phyloP scores from a whole-genome alignment of 345 rosid species.

The Erysimum cheiranthoides region DNA sequence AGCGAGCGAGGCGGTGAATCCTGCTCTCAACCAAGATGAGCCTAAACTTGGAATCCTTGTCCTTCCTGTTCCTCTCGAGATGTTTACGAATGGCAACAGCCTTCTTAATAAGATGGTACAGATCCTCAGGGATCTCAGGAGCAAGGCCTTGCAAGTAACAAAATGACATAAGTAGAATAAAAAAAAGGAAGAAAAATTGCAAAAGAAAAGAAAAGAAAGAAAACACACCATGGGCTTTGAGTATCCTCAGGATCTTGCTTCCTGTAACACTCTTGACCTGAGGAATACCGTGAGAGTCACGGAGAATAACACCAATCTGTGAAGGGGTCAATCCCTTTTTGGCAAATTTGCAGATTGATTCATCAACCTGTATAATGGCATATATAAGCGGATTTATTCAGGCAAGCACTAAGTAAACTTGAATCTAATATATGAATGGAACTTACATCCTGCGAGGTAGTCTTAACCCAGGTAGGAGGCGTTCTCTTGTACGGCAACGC shows the following conservation, averaged over 20 bases:
- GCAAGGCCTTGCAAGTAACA: slow-evolving; percentile 60
- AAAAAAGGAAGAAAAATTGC: no score
- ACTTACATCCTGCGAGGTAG: slow-evolving; percentile 60
- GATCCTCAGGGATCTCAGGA: slow-evolving; percentile 74
- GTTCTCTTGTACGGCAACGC: slow-evolving; percentile 88
- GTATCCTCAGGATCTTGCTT: slow-evolving; percentile 66
- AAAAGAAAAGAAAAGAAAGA: not conserved
- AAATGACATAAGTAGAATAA: no score
- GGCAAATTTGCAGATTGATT: slow-evolving; percentile 69
- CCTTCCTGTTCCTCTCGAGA: slow-evolving; percentile 77
- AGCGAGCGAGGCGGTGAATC: slow-evolving; percentile 76
- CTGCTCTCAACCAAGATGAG: slow-evolving; percentile 80
- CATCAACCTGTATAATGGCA: slow-evolving; percentile 54
- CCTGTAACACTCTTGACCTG: slow-evolving; percentile 73
- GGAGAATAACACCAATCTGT: slow-evolving; percentile 74
- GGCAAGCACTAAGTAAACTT: not conserved
- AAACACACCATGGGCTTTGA: slow-evolving; percentile 61
- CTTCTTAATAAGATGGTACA: slow-evolving; percentile 77
- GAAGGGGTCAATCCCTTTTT: slow-evolving; percentile 76
- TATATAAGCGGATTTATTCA: not conserved
- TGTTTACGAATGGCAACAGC: slow-evolving; percentile 78
- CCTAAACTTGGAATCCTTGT: slow-evolving; percentile 76
- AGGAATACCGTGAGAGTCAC: slow-evolving; percentile 75
- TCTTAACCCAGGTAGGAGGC: slow-evolving; percentile 86
- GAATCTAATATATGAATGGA: not conserved